Conservation (phyloP, 106 monocot genomes). For the Apostasia ramifera region DNA sequence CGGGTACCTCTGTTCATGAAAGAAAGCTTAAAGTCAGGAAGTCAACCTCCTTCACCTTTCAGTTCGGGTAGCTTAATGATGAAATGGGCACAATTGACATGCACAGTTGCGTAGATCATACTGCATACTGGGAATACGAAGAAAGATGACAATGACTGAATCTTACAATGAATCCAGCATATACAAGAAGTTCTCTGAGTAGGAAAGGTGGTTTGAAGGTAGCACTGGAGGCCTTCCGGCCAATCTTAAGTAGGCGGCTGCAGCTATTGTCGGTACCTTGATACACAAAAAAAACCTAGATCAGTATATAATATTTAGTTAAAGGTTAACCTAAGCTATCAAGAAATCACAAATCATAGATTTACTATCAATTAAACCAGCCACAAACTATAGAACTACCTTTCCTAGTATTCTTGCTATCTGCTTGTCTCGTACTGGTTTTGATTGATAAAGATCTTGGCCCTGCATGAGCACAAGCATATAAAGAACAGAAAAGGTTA, state of each 20-base stretch:
- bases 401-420: conserved; percentile 88
- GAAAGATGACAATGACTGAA: background rate
- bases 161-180: conserved; percentile 98
- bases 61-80: background rate
- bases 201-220: conserved; percentile 79
- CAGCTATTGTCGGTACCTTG: conserved; percentile 93
- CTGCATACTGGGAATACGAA: background rate
- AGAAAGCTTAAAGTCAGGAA: conserved; percentile 3
- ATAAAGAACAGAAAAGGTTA: background rate
- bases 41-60: background rate
- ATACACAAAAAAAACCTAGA: conserved; percentile 10
- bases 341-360: background rate
- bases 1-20: conserved; percentile 55
- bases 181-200: conserved; percentile 94
- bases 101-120: background rate
- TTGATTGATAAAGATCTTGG: conserved; percentile 85
- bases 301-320: background rate
- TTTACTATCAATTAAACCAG: background rate
- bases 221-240: conserved; percentile 88
- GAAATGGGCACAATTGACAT: background rate
- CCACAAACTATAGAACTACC: conserved; percentile 24
- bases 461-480: conserved; percentile 44
- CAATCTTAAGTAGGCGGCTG: conserved; percentile 83
- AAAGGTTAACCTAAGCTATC: background rate
- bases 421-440: conserved; percentile 85